These are phyloP conservation scores for Aspergillus sparsus DNA, from an alignment of 495 filamentous ascomycete genomes.

Conservation along the genomic window DNA sequence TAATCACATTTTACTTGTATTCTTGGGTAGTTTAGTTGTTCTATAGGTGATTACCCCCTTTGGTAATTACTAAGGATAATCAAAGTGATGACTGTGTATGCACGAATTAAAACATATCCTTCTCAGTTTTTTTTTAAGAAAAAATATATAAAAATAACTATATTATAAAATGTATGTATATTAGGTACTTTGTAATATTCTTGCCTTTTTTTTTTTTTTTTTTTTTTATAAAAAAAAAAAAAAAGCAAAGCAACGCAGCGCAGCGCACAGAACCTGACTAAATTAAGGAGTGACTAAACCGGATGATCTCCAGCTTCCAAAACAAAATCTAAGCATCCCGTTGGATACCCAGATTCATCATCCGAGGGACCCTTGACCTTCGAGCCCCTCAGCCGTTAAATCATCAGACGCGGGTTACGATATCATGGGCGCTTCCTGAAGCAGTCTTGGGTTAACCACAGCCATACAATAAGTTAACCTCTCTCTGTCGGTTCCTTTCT, in stretches of 20 bases:
- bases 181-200: no score
- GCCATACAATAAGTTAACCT: not conserved
- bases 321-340: conserved; percentile 8
- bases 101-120: no score
- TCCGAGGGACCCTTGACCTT: conserved; percentile 1
- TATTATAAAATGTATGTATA: no score
- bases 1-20: no score
- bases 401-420: not conserved
- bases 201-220: not conserved
- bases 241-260: not conserved
- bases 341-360: not conserved
- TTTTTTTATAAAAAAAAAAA: not conserved
- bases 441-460: not conserved
- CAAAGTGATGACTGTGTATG: no score
- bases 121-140: no score
- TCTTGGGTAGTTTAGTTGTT: no score
- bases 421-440: conserved; percentile 6
- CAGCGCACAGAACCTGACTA: no score
- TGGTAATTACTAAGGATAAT: no score
- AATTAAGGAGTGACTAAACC: conserved; percentile 1
- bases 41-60: no score
- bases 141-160: no score
- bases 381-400: conserved; percentile 1
- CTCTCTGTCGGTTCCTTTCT: conserved; percentile 10
- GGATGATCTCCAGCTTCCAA: conserved; percentile 4